phyloP scores from a whole-genome alignment of 805 yeast genomes.

The Scheffersomyces spartinae region DNA sequence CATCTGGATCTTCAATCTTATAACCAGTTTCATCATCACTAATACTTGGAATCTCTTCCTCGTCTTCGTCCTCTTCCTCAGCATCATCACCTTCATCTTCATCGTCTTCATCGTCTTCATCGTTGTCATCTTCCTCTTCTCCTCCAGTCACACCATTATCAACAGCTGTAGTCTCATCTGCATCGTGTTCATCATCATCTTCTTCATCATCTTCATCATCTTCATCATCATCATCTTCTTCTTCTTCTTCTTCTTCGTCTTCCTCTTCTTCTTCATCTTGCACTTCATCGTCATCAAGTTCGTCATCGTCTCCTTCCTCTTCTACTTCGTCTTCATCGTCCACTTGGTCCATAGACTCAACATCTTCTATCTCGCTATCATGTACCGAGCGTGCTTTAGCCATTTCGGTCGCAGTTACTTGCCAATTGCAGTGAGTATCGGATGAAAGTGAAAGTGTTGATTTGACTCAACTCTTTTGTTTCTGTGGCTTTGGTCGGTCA shows the following conservation, averaged over 20 bases:
- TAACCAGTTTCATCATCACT: slow-evolving; percentile 21
- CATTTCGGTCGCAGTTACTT: background rate
- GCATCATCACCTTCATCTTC: slow-evolving; percentile 9
- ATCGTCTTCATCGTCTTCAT: slow-evolving; percentile 4
- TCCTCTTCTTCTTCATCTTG: slow-evolving; percentile 8
- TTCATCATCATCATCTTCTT: too few species aligned
- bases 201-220: slow-evolving; percentile 10
- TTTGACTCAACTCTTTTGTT: too few species aligned
- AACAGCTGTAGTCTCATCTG: slow-evolving; percentile 6
- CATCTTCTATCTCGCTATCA: slow-evolving; percentile 7
- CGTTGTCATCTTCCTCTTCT: slow-evolving; percentile 8
- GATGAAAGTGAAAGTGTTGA: slow-evolving; percentile 1
- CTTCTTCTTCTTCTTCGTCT: slow-evolving; percentile 9
- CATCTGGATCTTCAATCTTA: slow-evolving; percentile 23
- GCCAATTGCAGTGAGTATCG: background rate
- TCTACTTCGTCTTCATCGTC: slow-evolving; percentile 7
- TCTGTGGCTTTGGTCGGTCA: background rate
- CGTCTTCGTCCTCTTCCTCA: slow-evolving; percentile 8
- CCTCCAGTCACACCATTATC: slow-evolving; percentile 8
- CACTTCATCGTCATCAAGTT: slow-evolving; percentile 13
- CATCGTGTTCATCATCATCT: slow-evolving; percentile 8
- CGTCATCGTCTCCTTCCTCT: slow-evolving; percentile 7
- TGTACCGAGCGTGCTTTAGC: slow-evolving; percentile 1
- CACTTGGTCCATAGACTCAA: slow-evolving; percentile 3
- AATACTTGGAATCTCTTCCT: slow-evolving; percentile 10